Evolutionary conservation across 2,329 filamentous ascomycete species (phyloP), one percentile per base, ranked within the genome.

Genomic region (Xylaria arbuscula): DNA sequence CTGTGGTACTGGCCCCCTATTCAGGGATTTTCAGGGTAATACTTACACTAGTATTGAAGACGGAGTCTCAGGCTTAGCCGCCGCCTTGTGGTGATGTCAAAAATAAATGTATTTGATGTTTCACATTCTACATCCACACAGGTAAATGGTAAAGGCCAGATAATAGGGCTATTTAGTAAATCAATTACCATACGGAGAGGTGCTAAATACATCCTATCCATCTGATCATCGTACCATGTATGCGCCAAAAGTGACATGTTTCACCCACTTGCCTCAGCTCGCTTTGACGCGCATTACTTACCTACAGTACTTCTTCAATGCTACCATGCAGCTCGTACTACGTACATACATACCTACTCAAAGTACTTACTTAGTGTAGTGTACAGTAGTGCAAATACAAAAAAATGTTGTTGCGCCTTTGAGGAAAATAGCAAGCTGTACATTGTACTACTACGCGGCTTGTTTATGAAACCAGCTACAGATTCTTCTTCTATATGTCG

Each of bases 381-480:
- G n/a, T 28, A 3, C 5, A 28, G 28, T 28, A 28, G 3, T 28
- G 28, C 5, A 28, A 28, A 28, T 28, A 5, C 28, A 28, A 28
- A 28, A 28, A 5, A 28, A n/a, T n/a, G n/a, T n/a, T n/a, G n/a
- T n/a, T n/a, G n/a, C n/a, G n/a, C n/a, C n/a, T n/a, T 22, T 34
- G 28, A 48, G 57, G 6, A 8, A 54, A 60, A 50, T 51, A 45
- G n/a, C 34, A 48, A 32, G 34, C 9, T 40, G 50, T 61, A 56
- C 15, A 62, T 66, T 66, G 45, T n/a, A n/a, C n/a, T 13, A 36
- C 53, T 63, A 38, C 24, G 63, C 59, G 62, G 50, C 55, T 68
- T 51, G 24, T 66, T 48, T 42, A 1, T 40, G 51, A 22, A 60
- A 53, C 50, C 36, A 59, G 64, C 63, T 51, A 69, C 55, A 60